phyloP scores from a whole-genome alignment of 345 rosid genomes.

The Arabis alpina region DNA sequence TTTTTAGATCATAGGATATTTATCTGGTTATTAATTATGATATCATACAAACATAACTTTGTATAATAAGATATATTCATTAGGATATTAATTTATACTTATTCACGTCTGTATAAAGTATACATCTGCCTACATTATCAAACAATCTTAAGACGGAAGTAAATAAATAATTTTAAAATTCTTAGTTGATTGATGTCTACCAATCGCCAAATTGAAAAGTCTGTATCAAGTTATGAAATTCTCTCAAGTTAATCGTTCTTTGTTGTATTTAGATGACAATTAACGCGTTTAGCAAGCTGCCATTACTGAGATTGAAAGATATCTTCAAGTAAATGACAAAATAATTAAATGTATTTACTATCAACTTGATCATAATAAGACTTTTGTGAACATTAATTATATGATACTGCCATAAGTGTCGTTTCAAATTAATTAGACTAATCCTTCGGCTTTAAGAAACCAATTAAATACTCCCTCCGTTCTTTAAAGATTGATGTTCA shows the following conservation, averaged over 20 bases:
- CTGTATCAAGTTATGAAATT: conserved; percentile 3
- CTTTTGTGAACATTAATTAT: conserved; percentile 10
- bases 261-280: conserved; percentile 19
- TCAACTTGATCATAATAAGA: conserved; percentile 20
- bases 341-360: conserved; percentile 9
- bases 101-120: conserved; percentile 1
- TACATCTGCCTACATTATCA: neutral
- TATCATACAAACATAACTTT: neutral
- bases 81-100: too few relatives aligned
- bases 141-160: conserved; percentile 15
- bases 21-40: conserved; percentile 7
- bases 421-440: neutral
- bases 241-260: conserved; percentile 7
- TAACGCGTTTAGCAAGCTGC: conserved; percentile 28
- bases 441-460: too few relatives aligned
- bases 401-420: neutral
- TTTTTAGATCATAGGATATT: neutral
- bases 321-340: conserved; percentile 20
- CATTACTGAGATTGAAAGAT: conserved; percentile 8
- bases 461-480: too few relatives aligned
- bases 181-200: neutral
- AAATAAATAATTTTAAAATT: neutral
- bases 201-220: conserved; percentile 17
- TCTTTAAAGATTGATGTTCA: too few relatives aligned
- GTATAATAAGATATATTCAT: too few relatives aligned